Evolutionary conservation across 2,329 filamentous ascomycete species (phyloP).

Genomic region (Nemania bipapillata): DNA sequence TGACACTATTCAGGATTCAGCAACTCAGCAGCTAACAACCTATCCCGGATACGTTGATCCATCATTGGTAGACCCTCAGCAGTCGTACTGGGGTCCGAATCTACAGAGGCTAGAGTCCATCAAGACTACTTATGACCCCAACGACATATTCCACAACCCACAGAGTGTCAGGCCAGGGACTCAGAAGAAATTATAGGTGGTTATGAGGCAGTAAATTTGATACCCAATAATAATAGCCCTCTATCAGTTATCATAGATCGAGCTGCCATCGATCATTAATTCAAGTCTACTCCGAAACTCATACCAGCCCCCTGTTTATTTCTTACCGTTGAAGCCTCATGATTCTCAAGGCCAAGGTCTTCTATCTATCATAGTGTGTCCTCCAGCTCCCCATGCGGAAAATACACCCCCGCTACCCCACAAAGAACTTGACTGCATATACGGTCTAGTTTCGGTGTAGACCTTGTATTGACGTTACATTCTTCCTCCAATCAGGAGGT

Average conservation of each 20-base stretch:
- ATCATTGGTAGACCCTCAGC: conserved; percentile 58
- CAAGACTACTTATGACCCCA: conserved; percentile 65
- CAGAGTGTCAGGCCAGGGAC: conserved; percentile 60
- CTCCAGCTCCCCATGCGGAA: not conserved
- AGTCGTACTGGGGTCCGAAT: conserved; percentile 67
- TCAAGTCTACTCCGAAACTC: not conserved
- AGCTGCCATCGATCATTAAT: not conserved
- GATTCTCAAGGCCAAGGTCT: not conserved
- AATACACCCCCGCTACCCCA: conserved; percentile 26
- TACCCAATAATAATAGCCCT: conserved; percentile 4
- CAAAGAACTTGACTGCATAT: conserved; percentile 12
- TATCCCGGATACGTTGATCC: conserved; percentile 74
- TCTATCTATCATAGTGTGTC: not conserved
- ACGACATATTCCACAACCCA: conserved; percentile 67
- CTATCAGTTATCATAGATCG: conserved; percentile 7
- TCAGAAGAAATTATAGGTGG: conserved; percentile 14
- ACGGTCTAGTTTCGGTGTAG: conserved; percentile 2
- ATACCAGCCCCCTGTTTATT: not conserved
- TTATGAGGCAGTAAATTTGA: conserved; percentile 4
- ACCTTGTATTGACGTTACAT: conserved; percentile 21
- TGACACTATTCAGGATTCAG: conserved; percentile 54
- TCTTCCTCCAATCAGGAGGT: conserved; percentile 39
- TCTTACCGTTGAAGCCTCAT: not conserved
- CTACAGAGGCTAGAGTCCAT: conserved; percentile 59
- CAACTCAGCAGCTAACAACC: conserved; percentile 58